Base-by-base conservation (phyloP, 1,284 basidiomycete species). In the Spongispora temasekensis region DNA sequence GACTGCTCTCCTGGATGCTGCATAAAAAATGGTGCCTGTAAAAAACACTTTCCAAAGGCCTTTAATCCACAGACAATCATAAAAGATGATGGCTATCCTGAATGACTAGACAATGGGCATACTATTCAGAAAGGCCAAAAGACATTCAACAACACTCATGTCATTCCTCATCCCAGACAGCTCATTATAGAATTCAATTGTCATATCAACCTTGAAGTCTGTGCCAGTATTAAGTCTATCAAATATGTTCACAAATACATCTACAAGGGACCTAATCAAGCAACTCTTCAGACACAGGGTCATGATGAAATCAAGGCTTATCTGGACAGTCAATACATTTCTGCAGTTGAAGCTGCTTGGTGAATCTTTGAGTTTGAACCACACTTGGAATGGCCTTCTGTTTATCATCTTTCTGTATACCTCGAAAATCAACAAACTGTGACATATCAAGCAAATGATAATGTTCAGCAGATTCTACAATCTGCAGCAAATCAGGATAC, bases 181-280 rank as follows among this genome's bases (percentile, higher is more conserved):
- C 32, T 63, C 0, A 5, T 64, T 46, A 58, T 58, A 0, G 1
- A 72, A 19, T 80, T 74, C 53, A 44, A 76, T 27, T 82, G 81
- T 59, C 83, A 86, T 61, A 81, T 84, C 61, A 85, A 86, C 61
- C 64, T 81, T 0, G 76, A 79, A 54, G 75, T 55, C 46, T 67
- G 62, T 46, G 65, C 53, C 0, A 65, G 64, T 0, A 63, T 79
- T 51, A 69, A 68, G 21, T 63, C 73, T 1, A 59, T 78, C 63
- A 79, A 79, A 51, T 81, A 81, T n/a, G n/a, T n/a, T n/a, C n/a
- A n/a, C n/a, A n/a, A n/a, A n/a, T 27, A 82, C 59, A 72, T 81
- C 8, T 74, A 78, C 65, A 82, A 82, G 61, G 79, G 78, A 3
- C 58, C 64, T 58, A 75, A 82, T 62, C 44, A 62, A n/a, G 66